These are phyloP conservation scores for Septoria linicola DNA, from an alignment of 2,329 filamentous ascomycete species.

Conservation along the genomic window DNA sequence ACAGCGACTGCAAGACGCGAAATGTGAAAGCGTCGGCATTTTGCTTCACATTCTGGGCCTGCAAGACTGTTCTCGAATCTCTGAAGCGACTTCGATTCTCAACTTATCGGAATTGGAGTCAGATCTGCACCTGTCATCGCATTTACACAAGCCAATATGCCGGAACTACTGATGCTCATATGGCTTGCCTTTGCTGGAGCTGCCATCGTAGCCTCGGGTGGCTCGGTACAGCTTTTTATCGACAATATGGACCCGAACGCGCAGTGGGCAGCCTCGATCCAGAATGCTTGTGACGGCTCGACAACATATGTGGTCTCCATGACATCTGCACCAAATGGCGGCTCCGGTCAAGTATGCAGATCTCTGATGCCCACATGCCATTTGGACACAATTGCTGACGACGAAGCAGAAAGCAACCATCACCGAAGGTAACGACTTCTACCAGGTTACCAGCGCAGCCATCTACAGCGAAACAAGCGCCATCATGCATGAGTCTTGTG, in stretches of 20 bases:
- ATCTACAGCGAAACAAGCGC: conserved; percentile 29
- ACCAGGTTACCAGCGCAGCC: conserved; percentile 26
- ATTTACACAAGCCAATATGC: no score
- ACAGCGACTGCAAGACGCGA: no score
- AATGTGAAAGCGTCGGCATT: no score
- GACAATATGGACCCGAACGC: conserved; percentile 29
- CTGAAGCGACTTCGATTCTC: no score
- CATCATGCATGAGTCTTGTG: conserved; percentile 28
- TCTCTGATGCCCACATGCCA: no score
- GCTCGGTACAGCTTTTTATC: conserved; percentile 27
- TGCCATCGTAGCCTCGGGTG: background rate
- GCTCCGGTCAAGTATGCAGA: conserved; percentile 17
- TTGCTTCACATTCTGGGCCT: no score
- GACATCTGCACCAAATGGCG: conserved; percentile 25
- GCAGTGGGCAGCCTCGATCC: conserved; percentile 28
- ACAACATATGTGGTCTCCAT: conserved; percentile 29
- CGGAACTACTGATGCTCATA: background rate
- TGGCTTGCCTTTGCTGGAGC: background rate
- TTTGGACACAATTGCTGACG: no score
- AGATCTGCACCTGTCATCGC: no score
- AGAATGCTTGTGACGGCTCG: conserved; percentile 27
- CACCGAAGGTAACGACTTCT: conserved; percentile 27
- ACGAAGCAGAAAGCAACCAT: conserved; percentile 29
- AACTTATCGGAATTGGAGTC: no score
- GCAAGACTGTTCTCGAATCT: no score